Conservation (phyloP, 1,284 basidiomycete species). For the Cronartium quercuum region DNA sequence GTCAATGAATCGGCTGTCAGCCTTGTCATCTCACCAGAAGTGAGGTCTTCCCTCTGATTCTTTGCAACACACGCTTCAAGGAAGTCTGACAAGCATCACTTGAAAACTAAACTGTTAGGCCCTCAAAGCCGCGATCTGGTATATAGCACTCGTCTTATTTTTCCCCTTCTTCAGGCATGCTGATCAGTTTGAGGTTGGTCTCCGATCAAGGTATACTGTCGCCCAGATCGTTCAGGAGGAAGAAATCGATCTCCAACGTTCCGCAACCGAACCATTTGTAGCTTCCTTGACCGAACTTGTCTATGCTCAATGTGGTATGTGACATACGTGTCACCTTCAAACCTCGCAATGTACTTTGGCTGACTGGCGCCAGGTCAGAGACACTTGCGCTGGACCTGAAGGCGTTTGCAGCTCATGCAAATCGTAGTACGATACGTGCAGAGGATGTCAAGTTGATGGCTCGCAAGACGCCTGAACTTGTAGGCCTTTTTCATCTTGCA, state of each 20-base stretch:
- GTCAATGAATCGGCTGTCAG: too few species aligned
- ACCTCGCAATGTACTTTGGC: background rate
- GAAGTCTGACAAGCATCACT: background rate
- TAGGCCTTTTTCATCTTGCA: background rate
- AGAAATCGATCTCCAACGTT: slow-evolving; percentile 26
- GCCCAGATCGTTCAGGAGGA: slow-evolving; percentile 37
- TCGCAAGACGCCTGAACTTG: slow-evolving; percentile 18
- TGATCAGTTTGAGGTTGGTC: background rate
- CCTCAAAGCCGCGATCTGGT: background rate
- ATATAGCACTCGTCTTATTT: background rate
- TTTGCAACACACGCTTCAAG: background rate
- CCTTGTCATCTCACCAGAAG: background rate
- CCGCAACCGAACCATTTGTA: slow-evolving; percentile 29
- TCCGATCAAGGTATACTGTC: slow-evolving; percentile 29
- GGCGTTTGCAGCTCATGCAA: slow-evolving; percentile 28
- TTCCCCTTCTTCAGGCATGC: background rate
- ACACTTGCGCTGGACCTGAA: slow-evolving; percentile 26
- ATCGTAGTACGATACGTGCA: slow-evolving; percentile 25
- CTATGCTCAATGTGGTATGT: slow-evolving; percentile 18
- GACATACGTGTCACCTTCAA: background rate
- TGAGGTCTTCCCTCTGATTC: background rate
- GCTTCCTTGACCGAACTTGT: slow-evolving; percentile 32
- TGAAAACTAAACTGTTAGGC: background rate
- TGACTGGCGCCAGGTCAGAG: slow-evolving; percentile 2
- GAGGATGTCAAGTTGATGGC: slow-evolving; percentile 25